Conservation (phyloP, 192 early-diverging fungal genomes). For the Coemansia sp. region DNA sequence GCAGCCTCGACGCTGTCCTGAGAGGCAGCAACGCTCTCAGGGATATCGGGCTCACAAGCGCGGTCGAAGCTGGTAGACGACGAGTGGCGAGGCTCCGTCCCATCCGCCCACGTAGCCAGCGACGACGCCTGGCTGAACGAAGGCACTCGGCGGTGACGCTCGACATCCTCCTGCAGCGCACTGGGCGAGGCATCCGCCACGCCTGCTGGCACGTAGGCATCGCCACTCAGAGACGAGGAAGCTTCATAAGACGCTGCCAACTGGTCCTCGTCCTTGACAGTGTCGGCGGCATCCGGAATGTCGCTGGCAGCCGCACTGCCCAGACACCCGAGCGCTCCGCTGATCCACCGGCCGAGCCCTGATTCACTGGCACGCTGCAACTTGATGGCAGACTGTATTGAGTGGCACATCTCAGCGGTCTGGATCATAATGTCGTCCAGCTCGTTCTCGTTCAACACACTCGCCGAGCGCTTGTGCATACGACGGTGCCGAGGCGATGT, state of each 20-base stretch:
- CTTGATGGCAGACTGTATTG: slow-evolving; percentile 41
- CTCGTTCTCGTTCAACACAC: slow-evolving; percentile 34
- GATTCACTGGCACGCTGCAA: slow-evolving; percentile 32
- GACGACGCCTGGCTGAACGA: slow-evolving; percentile 3
- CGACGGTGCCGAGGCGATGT: slow-evolving; percentile 13
- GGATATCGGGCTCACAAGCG: neutral
- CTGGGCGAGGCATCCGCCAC: slow-evolving; percentile 4
- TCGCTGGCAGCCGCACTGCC: neutral
- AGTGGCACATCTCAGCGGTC: slow-evolving; percentile 46
- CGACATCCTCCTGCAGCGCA: neutral
- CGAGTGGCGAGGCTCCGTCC: neutral
- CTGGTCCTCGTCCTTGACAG: neutral
- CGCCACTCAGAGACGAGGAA: neutral
- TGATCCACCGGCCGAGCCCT: slow-evolving; percentile 33
- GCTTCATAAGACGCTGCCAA: neutral
- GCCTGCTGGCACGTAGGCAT: neutral
- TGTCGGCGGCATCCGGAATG: neutral
- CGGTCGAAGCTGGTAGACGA: neutral
- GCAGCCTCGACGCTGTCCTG: slow-evolving; percentile 14
- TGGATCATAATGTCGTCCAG: slow-evolving; percentile 51
- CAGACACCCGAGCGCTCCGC: slow-evolving; percentile 10
- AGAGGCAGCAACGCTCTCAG: neutral
- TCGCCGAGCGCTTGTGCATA: slow-evolving; percentile 35
- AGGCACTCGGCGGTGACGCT: neutral
- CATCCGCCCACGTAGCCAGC: neutral